Conservation (phyloP, 108 stramenopile genomes). For the Halocafeteria seosinensis region DNA sequence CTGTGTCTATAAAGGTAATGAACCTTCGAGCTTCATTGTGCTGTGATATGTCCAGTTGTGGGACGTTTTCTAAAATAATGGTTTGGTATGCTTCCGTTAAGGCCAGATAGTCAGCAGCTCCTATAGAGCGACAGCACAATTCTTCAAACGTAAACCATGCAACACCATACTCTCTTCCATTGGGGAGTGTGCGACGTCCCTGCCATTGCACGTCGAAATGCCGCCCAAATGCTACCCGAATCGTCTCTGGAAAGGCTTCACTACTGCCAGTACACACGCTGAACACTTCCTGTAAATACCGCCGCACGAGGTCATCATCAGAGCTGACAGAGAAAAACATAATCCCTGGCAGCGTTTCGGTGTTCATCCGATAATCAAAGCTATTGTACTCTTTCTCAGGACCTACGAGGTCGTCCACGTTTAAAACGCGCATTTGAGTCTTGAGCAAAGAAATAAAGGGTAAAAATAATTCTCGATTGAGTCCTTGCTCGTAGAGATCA, state of each 20-base stretch:
- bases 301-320: constrained; percentile 35
- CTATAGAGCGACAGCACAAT: constrained; percentile 62
- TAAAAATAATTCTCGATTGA: constrained; percentile 79
- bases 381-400: too few species aligned
- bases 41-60: constrained; percentile 45
- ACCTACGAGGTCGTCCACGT: too few species aligned
- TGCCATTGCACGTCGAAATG: too few species aligned
- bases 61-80: constrained; percentile 58
- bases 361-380: too few species aligned
- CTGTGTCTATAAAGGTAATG: constrained; percentile 84
- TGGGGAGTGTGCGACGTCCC: too few species aligned
- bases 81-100: constrained; percentile 62
- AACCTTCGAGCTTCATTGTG: constrained; percentile 59
- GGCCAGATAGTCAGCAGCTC: constrained; percentile 72
- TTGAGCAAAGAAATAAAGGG: constrained; percentile 69
- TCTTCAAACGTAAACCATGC: constrained; percentile 65
- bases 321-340: constrained; percentile 28
- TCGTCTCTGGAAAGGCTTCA: background rate
- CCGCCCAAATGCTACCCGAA: constrained; percentile 1
- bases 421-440: constrained; percentile 51
- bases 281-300: background rate
- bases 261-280: background rate
- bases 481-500: constrained; percentile 78
- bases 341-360: too few species aligned
- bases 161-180: background rate